Evolutionary conservation across 106 monocot species (phyloP).

Genomic region (Acorus gramineus): DNA sequence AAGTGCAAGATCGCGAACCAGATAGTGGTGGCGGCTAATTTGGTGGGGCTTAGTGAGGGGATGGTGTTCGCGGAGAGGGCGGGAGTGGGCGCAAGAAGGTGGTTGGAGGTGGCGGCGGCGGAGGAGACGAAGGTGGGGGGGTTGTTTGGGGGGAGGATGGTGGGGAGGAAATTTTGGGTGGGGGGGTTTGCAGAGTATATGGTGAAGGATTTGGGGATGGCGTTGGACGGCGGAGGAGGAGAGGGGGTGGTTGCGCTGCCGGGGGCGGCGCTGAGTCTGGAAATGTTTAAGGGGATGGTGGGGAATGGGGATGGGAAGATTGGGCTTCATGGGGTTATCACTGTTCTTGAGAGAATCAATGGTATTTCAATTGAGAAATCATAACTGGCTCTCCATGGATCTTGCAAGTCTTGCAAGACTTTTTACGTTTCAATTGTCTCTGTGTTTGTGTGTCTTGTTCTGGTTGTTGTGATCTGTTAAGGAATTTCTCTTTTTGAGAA

Average conservation of each 20-base stretch:
- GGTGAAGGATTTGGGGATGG: constrained; percentile 56
- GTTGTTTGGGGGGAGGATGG: constrained; percentile 35
- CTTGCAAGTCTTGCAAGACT: too few relatives aligned
- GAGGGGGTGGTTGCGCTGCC: constrained; percentile 23
- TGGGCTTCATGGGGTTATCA: constrained; percentile 35
- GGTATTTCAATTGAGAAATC: not conserved
- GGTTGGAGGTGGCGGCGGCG: constrained; percentile 24
- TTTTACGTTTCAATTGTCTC: too few relatives aligned
- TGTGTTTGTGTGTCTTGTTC: too few relatives aligned
- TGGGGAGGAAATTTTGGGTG: constrained; percentile 24
- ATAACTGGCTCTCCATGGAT: too few relatives aligned
- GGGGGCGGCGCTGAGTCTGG: constrained; percentile 25
- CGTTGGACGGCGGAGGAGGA: constrained; percentile 6
- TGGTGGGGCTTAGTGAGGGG: constrained; percentile 34
- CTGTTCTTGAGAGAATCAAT: constrained; percentile 33
- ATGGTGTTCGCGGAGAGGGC: constrained; percentile 25
- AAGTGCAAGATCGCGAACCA: constrained; percentile 53
- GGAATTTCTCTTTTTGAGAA: too few relatives aligned
- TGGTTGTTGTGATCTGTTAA: too few relatives aligned
- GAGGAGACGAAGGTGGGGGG: constrained; percentile 32
- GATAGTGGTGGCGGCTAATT: constrained; percentile 21
- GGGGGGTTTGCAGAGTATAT: constrained; percentile 40
- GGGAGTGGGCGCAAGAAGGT: constrained; percentile 17
- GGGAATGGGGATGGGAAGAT: constrained; percentile 37
- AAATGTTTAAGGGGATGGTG: constrained; percentile 40